Conservation (phyloP, 345 rosid species). For the Linum lewisii region DNA sequence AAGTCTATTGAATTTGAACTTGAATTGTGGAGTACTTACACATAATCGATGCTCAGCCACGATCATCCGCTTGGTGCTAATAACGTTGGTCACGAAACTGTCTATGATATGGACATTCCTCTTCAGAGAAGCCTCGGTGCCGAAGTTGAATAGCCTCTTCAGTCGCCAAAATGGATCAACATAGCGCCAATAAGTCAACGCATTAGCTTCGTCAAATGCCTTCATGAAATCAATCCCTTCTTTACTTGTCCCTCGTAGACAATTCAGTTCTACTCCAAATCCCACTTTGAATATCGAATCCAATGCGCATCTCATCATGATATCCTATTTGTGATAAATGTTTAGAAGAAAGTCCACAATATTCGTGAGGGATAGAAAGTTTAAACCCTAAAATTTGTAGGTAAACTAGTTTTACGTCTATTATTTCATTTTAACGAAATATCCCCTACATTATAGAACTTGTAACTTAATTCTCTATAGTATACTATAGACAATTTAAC, state of each 20-base stretch:
- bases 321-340: slow-evolving; percentile 30
- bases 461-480: no score
- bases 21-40: no score
- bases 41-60: slow-evolving; percentile 2
- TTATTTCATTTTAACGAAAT: no score
- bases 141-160: slow-evolving; percentile 42
- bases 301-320: slow-evolving; percentile 53
- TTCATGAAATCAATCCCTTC: slow-evolving; percentile 39
- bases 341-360: no score
- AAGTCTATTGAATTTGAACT: no score
- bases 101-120: slow-evolving; percentile 36
- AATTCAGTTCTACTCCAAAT: slow-evolving; percentile 58
- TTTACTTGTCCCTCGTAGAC: slow-evolving; percentile 46
- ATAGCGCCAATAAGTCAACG: slow-evolving; percentile 36
- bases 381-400: no score
- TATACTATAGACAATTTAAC: no score
- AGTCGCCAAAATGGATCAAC: slow-evolving; percentile 66
- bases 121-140: slow-evolving; percentile 44
- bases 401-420: no score
- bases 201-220: slow-evolving; percentile 66
- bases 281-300: slow-evolving; percentile 78
- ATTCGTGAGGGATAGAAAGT: no score
- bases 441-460: no score
- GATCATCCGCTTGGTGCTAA: slow-evolving; percentile 36
- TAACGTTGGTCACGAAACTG: slow-evolving; percentile 39